These are phyloP conservation scores for Nakazawaea ishiwadae DNA, from an alignment of 805 yeast genomes.

Conservation along the genomic window DNA sequence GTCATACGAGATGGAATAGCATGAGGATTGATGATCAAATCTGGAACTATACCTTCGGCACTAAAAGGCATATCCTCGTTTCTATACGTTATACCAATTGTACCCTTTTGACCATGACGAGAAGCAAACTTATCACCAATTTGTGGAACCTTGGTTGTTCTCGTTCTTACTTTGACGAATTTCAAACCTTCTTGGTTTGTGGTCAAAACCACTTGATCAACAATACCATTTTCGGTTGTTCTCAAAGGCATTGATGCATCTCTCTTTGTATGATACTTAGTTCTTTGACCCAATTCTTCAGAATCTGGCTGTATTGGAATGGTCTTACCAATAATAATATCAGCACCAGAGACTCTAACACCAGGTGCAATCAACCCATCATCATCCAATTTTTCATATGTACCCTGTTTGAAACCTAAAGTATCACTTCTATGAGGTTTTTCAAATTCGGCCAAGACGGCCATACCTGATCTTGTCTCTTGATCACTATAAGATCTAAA, in stretches of 20 bases:
- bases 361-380: conserved; percentile 99
- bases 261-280: conserved; percentile 96
- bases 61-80: conserved; percentile 99
- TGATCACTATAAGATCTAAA: conserved; percentile 98
- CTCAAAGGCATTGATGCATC: conserved; percentile 98
- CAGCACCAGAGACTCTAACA: conserved; percentile 98
- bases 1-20: conserved; percentile 99
- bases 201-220: conserved; percentile 93
- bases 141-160: conserved; percentile 98
- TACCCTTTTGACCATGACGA: conserved; percentile 99
- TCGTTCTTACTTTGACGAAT: conserved; percentile 96
- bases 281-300: conserved; percentile 97
- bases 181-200: conserved; percentile 98
- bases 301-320: conserved; percentile 99
- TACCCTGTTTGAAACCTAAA: conserved; percentile 92
- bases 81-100: conserved; percentile 97
- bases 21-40: conserved; percentile 95
- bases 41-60: conserved; percentile 94
- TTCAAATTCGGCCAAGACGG: conserved; percentile 95
- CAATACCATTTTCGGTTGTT: conserved; percentile 96
- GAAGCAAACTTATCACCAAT: conserved; percentile 99
- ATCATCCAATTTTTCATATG: conserved; percentile 96
- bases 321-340: conserved; percentile 96
- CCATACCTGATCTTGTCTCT: conserved; percentile 98
- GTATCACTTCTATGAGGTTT: conserved; percentile 95